Conservation (phyloP, 192 early-diverging fungal species). For the Coemansia sp. region DNA sequence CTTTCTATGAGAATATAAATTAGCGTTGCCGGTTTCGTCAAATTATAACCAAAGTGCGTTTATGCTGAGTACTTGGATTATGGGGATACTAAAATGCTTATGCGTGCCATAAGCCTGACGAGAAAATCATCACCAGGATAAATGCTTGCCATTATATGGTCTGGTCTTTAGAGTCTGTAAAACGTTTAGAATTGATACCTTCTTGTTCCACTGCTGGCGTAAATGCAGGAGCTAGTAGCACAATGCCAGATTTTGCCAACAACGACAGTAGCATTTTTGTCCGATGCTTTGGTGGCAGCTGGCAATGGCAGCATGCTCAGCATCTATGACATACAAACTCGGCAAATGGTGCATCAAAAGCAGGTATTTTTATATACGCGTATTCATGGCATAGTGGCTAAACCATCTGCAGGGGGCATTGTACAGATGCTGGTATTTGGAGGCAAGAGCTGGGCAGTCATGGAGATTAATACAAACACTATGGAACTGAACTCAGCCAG, state of each 20-base stretch:
- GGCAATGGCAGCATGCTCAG: neutral
- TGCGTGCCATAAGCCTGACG: no score
- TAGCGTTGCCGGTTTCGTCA: no score
- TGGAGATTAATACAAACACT: neutral
- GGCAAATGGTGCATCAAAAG: neutral
- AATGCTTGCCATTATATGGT: no score
- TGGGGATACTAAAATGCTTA: no score
- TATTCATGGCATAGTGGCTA: neutral
- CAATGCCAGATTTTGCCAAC: neutral
- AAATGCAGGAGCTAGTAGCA: neutral
- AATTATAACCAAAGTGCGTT: no score
- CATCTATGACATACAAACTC: neutral
- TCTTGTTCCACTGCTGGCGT: no score
- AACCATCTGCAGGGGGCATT: neutral
- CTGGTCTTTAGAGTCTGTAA: no score
- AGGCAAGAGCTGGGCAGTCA: constrained; percentile 43
- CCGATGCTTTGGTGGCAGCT: neutral
- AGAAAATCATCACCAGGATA: no score
- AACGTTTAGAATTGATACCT: no score
- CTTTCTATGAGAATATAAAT: neutral
- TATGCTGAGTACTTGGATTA: no score
- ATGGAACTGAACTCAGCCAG: neutral
- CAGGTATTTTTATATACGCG: neutral
- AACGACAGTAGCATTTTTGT: neutral
- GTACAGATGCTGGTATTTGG: constrained; percentile 46